Conservation (phyloP, 1,284 basidiomycete genomes). For the Xerocomus tenax region DNA sequence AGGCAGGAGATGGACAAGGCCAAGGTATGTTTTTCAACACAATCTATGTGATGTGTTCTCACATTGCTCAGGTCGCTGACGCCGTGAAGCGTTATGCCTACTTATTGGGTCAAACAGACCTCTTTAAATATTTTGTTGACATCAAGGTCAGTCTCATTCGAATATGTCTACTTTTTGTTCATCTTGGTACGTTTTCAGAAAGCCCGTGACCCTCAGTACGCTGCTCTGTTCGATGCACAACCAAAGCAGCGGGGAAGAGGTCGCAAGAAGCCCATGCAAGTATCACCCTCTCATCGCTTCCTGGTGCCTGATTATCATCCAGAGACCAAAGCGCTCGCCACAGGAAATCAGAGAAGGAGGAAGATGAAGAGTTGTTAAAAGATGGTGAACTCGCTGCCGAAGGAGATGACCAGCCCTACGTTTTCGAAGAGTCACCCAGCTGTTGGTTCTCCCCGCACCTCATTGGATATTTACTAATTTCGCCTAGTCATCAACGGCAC, state of each 20-base stretch:
- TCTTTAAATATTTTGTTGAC: conserved; percentile 94
- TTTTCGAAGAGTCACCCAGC: conserved; percentile 86
- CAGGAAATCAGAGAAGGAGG: conserved; percentile 95
- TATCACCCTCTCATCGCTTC: conserved; percentile 11
- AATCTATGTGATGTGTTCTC: neutral
- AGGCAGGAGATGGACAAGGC: conserved; percentile 76
- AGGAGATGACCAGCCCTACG: conserved; percentile 78
- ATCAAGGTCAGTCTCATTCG: conserved; percentile 58
- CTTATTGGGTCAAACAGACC: conserved; percentile 87
- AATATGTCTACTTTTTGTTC: neutral
- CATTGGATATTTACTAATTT: neutral
- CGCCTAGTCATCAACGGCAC: conserved; percentile 71
- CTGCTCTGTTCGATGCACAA: conserved; percentile 77
- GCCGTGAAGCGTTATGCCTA: conserved; percentile 93
- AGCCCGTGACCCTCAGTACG: conserved; percentile 90
- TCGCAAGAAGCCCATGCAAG: conserved; percentile 69
- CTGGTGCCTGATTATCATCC: conserved; percentile 1
- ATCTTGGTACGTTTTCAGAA: conserved; percentile 40
- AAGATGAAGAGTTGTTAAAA: conserved; percentile 90
- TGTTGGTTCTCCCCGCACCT: conserved; percentile 46
- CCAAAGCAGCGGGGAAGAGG: conserved; percentile 74
- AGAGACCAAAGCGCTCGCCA: conserved; percentile 75
- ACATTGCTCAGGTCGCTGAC: conserved; percentile 62
- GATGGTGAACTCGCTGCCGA: conserved; percentile 74
- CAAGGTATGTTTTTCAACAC: conserved; percentile 42